A percentile compares a stretch with the other conserved stretches of the same genome.
Evolutionary conservation across 306 rosid genomes (phyloP).

Genomic region (Cicer bijugum): DNA sequence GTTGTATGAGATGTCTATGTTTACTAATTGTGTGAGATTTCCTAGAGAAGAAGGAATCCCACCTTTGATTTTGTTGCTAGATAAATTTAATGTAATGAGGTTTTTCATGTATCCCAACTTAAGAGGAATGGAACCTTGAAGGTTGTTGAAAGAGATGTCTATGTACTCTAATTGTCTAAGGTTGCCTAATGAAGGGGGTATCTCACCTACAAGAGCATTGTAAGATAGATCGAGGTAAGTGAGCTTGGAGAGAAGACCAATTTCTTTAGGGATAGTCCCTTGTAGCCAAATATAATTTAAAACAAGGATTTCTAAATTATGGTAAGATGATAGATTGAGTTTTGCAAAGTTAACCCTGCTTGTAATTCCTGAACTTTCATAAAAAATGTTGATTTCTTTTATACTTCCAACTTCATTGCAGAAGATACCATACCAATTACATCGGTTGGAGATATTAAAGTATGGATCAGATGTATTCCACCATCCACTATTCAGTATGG

Average conservation of each 20-base stretch:
- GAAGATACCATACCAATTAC: neutral
- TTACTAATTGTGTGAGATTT: neutral
- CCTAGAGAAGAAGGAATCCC: neutral
- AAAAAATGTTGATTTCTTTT: neutral
- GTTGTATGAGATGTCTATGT: neutral
- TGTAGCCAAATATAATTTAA: fast-evolving
- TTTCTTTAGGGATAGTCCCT: neutral
- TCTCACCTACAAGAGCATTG: neutral
- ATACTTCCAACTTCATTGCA: conserved; percentile 35
- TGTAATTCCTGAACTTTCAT: no score
- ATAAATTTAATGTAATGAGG: neutral
- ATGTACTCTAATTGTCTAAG: neutral
- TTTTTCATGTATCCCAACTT: neutral
- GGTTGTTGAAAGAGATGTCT: neutral
- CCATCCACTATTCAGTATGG: conserved; percentile 21
- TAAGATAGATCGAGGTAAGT: neutral
- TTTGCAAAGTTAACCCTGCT: neutral
- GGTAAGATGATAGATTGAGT: neutral
- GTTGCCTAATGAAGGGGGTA: neutral
- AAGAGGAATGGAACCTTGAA: neutral
- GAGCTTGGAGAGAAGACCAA: neutral
- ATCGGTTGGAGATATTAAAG: neutral
- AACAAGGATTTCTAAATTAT: neutral
- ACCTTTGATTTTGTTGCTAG: neutral
- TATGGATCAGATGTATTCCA: neutral